Evolutionary conservation across 805 yeast genomes (phyloP).

Genomic region (Metschnikowia rubicola): DNA sequence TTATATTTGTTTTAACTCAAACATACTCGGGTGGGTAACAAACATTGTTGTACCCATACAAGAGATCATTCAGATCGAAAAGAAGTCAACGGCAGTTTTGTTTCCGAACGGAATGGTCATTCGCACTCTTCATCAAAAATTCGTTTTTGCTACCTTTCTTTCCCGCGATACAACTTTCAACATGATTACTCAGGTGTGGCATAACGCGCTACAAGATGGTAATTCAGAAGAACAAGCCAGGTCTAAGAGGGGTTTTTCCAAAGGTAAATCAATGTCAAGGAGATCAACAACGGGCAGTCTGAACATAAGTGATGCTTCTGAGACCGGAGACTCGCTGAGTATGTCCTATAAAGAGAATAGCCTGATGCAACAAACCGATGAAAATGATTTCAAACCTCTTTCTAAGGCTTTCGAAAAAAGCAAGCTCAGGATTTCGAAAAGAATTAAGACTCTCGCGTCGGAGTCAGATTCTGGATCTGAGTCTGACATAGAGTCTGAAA

Average conservation of each 20-base stretch:
- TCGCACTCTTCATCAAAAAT: conserved; percentile 59
- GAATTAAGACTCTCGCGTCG: neutral
- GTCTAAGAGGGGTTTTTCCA: conserved; percentile 6
- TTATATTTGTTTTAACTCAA: conserved; percentile 61
- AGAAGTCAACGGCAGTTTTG: conserved; percentile 60
- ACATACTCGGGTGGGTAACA: conserved; percentile 65
- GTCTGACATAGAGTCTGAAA: neutral
- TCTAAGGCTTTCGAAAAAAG: conserved; percentile 10
- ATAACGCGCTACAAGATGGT: conserved; percentile 33
- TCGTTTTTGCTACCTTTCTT: conserved; percentile 62
- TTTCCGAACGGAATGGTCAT: conserved; percentile 69
- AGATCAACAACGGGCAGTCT: conserved; percentile 4
- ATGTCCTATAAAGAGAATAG: conserved; percentile 19
- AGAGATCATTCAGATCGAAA: conserved; percentile 62
- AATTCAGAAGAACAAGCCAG: neutral
- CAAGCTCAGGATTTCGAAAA: conserved; percentile 1
- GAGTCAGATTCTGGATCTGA: conserved; percentile 6
- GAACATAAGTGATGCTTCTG: conserved; percentile 17
- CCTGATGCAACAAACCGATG: conserved; percentile 18
- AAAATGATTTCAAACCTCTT: conserved; percentile 15
- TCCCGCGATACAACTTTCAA: conserved; percentile 54
- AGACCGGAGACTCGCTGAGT: conserved; percentile 21
- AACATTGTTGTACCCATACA: conserved; percentile 53
- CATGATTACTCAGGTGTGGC: conserved; percentile 60
- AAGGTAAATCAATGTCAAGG: conserved; percentile 4